Percentiles rank a stretch among this genome's conserved stretches.
These are phyloP conservation scores for Arachnomyces sp. DNA, from an alignment of 2,329 filamentous ascomycete genomes.

Conservation along the genomic window DNA sequence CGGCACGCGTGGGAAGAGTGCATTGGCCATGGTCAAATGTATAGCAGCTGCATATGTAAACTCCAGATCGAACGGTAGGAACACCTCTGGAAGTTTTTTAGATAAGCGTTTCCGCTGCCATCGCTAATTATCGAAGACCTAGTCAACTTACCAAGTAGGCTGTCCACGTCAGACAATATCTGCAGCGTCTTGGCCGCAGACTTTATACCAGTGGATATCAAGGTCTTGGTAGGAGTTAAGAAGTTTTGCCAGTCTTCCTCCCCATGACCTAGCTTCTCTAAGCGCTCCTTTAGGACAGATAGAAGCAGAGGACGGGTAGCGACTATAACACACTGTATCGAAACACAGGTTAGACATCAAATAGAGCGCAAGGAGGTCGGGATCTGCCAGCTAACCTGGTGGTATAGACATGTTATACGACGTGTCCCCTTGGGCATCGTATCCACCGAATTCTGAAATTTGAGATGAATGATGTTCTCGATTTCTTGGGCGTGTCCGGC, in stretches of 20 bases:
- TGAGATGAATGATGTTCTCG: constrained; percentile 27
- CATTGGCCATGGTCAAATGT: constrained; percentile 30
- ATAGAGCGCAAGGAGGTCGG: too few species aligned
- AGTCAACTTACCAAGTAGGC: constrained; percentile 26
- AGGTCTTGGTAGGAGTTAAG: constrained; percentile 24
- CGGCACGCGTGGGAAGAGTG: constrained; percentile 25
- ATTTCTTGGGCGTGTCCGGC: constrained; percentile 33
- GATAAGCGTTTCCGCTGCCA: background rate
- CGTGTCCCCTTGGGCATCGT: constrained; percentile 31
- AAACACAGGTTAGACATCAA: background rate
- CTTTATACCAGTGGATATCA: constrained; percentile 36
- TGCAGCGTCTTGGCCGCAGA: constrained; percentile 34
- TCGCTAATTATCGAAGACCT: background rate
- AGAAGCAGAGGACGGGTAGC: constrained; percentile 33
- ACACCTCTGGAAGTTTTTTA: constrained; percentile 22
- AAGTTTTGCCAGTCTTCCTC: constrained; percentile 27
- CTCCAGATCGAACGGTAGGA: constrained; percentile 33
- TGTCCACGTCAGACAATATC: constrained; percentile 29
- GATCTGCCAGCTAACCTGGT: constrained; percentile 22
- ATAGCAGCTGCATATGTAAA: constrained; percentile 30
- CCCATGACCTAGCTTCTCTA: constrained; percentile 21
- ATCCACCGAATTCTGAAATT: constrained; percentile 28
- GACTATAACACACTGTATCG: constrained; percentile 29
- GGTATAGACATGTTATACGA: constrained; percentile 32
- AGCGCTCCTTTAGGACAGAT: constrained; percentile 31